These are phyloP conservation scores for Penicillium sp. DNA, from an alignment of 2,329 filamentous ascomycete genomes.

Conservation along the genomic window DNA sequence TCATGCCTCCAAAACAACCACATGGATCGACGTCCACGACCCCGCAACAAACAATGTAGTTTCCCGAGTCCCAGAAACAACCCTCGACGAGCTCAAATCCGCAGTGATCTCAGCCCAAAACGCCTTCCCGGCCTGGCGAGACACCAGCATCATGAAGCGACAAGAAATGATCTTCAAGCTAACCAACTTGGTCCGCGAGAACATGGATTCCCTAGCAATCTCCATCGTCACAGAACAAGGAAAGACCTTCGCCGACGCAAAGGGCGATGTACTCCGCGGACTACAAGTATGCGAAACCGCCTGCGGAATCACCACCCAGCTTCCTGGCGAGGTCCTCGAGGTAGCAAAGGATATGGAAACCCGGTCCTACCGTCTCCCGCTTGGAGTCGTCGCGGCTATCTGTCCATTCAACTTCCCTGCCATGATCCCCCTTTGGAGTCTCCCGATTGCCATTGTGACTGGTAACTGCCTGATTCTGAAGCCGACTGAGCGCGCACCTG, in stretches of 20 bases:
- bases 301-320: slow-evolving; percentile 61
- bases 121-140: slow-evolving; percentile 58
- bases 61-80: slow-evolving; percentile 60
- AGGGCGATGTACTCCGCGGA: slow-evolving; percentile 61
- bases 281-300: slow-evolving; percentile 63
- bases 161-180: slow-evolving; percentile 65
- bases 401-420: slow-evolving; percentile 63
- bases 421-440: slow-evolving; percentile 6
- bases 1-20: not conserved
- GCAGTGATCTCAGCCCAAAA: slow-evolving; percentile 58
- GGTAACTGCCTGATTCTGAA: slow-evolving; percentile 59
- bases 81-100: slow-evolving; percentile 56
- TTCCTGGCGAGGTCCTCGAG: slow-evolving; percentile 61
- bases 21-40: slow-evolving; percentile 1
- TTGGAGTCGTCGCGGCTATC: slow-evolving; percentile 61
- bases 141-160: slow-evolving; percentile 54
- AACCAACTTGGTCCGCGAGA: slow-evolving; percentile 57
- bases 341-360: slow-evolving; percentile 66
- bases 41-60: slow-evolving; percentile 28
- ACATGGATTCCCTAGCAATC: slow-evolving; percentile 61
- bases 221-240: slow-evolving; percentile 64
- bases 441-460: slow-evolving; percentile 26
- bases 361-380: slow-evolving; percentile 59
- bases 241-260: slow-evolving; percentile 63
- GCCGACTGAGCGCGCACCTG: slow-evolving; percentile 60